Evolutionary conservation across 2,329 filamentous ascomycete genomes (phyloP).

Genomic region (Paecilomyces fulvus): DNA sequence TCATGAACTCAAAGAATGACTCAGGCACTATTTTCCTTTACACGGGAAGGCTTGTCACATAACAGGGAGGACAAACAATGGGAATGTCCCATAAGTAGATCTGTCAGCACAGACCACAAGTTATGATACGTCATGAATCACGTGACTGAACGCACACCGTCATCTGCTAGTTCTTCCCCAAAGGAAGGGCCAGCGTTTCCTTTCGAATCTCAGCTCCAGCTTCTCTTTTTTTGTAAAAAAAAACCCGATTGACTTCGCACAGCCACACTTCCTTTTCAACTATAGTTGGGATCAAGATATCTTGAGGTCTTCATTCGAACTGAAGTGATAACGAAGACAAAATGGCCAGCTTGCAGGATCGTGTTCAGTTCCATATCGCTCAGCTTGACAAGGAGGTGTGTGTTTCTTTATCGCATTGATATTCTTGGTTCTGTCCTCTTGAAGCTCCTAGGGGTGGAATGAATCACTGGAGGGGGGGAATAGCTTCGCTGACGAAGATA

Average conservation of each 20-base stretch:
- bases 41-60: too few relatives aligned
- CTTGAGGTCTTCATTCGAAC: neutral
- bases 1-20: too few relatives aligned
- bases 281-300: neutral
- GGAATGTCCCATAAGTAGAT: neutral
- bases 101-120: neutral
- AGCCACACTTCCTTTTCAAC: neutral
- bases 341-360: slow-evolving; percentile 50
- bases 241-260: neutral
- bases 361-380: slow-evolving; percentile 55
- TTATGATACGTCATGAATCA: slow-evolving; percentile 12
- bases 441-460: neutral
- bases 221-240: slow-evolving; percentile 1
- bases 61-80: too few relatives aligned
- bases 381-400: slow-evolving; percentile 62
- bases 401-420: slow-evolving; percentile 6
- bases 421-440: slow-evolving; percentile 9
- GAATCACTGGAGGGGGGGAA: neutral
- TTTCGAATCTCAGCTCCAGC: slow-evolving; percentile 10
- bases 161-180: slow-evolving; percentile 4
- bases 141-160: slow-evolving; percentile 13
- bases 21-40: too few relatives aligned
- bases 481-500: neutral
- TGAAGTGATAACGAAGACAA: slow-evolving; percentile 3
- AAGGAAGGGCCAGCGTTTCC: slow-evolving; percentile 11